A percentile compares a stretch with the other conserved stretches of the same genome.
Evolutionary conservation across 768 basidiomycete genomes (phyloP).

Genomic region (Mycena maculata): DNA sequence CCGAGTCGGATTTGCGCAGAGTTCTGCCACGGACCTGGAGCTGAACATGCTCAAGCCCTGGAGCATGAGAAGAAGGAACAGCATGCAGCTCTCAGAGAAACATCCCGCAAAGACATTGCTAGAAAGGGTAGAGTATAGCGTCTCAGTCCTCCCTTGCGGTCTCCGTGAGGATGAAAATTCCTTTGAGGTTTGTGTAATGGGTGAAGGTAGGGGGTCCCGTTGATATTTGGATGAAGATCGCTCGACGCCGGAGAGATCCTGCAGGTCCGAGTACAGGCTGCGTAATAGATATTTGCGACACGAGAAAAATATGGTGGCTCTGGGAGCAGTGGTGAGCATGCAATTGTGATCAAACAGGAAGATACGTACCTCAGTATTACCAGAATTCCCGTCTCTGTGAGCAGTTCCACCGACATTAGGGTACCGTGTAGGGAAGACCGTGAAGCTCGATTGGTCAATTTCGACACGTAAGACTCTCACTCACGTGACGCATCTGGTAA

Average conservation of each 20-base stretch:
- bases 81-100: conserved; percentile 79
- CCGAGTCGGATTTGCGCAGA: background rate
- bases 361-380: background rate
- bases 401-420: background rate
- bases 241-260: conserved; percentile 51
- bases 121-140: conserved; percentile 67
- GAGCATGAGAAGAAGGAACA: conserved; percentile 79
- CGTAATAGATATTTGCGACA: conserved; percentile 70
- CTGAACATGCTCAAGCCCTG: conserved; percentile 71
- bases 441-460: no score
- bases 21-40: conserved; percentile 57
- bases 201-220: conserved; percentile 39
- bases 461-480: no score
- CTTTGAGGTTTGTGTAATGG: conserved; percentile 34
- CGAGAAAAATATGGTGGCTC: conserved; percentile 63
- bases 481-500: no score
- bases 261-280: conserved; percentile 70
- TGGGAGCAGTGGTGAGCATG: conserved; percentile 36
- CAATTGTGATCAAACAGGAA: background rate
- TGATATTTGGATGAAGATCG: conserved; percentile 7
- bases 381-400: conserved; percentile 18
- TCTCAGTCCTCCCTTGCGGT: conserved; percentile 27
- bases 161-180: conserved; percentile 23
- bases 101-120: conserved; percentile 73
- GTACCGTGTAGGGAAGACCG: background rate